These are phyloP conservation scores for Usnea hakonensis DNA, from an alignment of 495 filamentous ascomycete genomes.

Conservation along the genomic window DNA sequence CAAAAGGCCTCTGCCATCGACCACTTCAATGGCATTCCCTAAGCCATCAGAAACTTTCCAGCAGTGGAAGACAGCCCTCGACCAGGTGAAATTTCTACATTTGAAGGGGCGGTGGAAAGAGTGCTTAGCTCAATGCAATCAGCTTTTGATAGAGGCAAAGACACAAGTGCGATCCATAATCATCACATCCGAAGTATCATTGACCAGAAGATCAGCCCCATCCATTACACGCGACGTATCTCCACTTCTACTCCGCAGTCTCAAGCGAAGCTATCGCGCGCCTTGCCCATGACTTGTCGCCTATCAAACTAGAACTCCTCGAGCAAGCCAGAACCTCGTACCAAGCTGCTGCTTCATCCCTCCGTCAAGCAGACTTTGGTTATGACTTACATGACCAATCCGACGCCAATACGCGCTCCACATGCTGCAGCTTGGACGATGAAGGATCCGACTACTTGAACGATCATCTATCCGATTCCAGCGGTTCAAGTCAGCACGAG, in stretches of 20 bases:
- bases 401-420: slow-evolving; percentile 2
- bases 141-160: slow-evolving; percentile 27
- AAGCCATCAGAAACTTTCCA: slow-evolving; percentile 20
- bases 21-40: slow-evolving; percentile 17
- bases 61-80: slow-evolving; percentile 33
- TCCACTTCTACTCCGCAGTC: slow-evolving; percentile 41
- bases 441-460: not conserved
- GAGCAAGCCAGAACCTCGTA: slow-evolving; percentile 29
- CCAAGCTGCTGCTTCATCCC: slow-evolving; percentile 11
- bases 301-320: slow-evolving; percentile 34
- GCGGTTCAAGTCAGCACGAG: not conserved
- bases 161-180: slow-evolving; percentile 26
- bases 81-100: slow-evolving; percentile 34
- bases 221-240: slow-evolving; percentile 33
- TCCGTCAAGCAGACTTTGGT: slow-evolving; percentile 6
- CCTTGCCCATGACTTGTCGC: slow-evolving; percentile 37
- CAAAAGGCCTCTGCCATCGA: slow-evolving; percentile 22
- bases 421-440: not conserved
- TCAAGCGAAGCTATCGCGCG: slow-evolving; percentile 39
- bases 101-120: slow-evolving; percentile 39
- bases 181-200: not conserved
- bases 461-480: not conserved
- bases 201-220: slow-evolving; percentile 28
- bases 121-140: slow-evolving; percentile 33
- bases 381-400: not conserved